Evolutionary conservation across 2,329 filamentous ascomycete species (phyloP), one percentile per base, ranked within the genome.

Genomic region (Neurospora sp.): DNA sequence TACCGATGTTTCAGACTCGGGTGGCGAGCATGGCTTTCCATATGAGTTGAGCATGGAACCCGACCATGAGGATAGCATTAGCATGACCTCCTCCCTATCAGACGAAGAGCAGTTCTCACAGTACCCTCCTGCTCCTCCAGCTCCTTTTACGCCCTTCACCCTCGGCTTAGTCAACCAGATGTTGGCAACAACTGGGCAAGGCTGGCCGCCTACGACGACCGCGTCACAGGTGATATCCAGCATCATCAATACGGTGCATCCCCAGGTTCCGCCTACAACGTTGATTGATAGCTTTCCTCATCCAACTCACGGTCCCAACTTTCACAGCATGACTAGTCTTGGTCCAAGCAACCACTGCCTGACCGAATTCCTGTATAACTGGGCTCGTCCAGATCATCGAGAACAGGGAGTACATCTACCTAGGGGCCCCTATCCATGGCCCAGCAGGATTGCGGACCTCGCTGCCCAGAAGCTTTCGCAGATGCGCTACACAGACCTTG

Each of bases 271-370:
- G 28, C 52, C 52, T 33, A 62, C 52, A 62, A 62, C 52, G 52
- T n/a, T 62, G 15, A 28, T 62, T 36, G 52, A 62, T 62, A 62
- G 15, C 52, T 62, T 62, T 62, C 52, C 28, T 62, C 52, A 62
- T 15, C 52, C 52, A 36, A 33, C 15, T 36, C 52, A 62, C 28
- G 52, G 52, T n/a, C 52, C 52, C 52, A 62, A 62, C 17, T 33
- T 17, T 17, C 52, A 62, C 23, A 62, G 23, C 52, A 74, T 76
- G n/a, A 73, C 73, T 69, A 77, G 76, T 17, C 79, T 86, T 38
- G 82, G 82, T 10, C 83, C 84, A 12, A 80, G 81, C 69, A 89
- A 89, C 74, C 78, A 82, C 41, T 81, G 81, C 65, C 77, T 87
- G 37, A 72, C 80, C 38, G 81, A 85, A 43, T 88, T 88, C 73